Evolutionary conservation across 2,329 filamentous ascomycete genomes (phyloP).

Genomic region (Clonostachys chloroleuca): DNA sequence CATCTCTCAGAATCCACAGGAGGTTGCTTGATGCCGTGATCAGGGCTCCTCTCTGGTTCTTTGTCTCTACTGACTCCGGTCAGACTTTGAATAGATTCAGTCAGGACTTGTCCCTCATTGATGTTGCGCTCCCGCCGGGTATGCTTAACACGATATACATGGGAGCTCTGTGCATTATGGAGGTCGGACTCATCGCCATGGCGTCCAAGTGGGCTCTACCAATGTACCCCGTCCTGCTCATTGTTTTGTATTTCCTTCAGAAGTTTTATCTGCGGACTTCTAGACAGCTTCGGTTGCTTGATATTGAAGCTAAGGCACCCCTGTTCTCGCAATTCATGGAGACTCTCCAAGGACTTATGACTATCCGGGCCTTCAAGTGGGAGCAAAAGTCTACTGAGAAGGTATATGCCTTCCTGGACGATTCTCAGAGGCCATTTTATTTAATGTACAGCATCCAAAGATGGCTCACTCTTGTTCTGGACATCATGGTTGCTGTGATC

Average conservation of each 20-base stretch:
- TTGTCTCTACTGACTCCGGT: constrained; percentile 33
- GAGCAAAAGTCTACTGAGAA: constrained; percentile 20
- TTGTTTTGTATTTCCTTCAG: constrained; percentile 38
- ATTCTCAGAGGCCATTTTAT: constrained; percentile 43
- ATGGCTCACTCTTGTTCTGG: constrained; percentile 42
- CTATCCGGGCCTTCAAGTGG: constrained; percentile 47
- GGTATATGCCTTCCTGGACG: constrained; percentile 35
- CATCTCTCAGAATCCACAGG: constrained; percentile 17
- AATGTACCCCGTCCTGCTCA: constrained; percentile 42
- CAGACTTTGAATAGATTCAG: constrained; percentile 36
- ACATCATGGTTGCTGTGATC: constrained; percentile 40
- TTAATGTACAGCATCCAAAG: constrained; percentile 41
- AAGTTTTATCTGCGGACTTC: constrained; percentile 47
- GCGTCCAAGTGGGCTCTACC: constrained; percentile 40
- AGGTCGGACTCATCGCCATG: constrained; percentile 27
- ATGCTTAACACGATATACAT: constrained; percentile 19
- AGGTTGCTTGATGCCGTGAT: constrained; percentile 25
- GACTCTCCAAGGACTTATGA: constrained; percentile 37
- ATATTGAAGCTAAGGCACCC: constrained; percentile 43
- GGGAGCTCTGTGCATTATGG: constrained; percentile 29
- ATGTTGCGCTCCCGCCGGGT: constrained; percentile 34
- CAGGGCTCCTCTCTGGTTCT: constrained; percentile 32
- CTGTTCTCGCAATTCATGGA: constrained; percentile 47
- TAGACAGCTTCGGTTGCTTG: constrained; percentile 43
- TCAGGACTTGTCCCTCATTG: constrained; percentile 35